Conservation (phyloP, 495 filamentous ascomycete genomes). For the Lophium mytilinum region DNA sequence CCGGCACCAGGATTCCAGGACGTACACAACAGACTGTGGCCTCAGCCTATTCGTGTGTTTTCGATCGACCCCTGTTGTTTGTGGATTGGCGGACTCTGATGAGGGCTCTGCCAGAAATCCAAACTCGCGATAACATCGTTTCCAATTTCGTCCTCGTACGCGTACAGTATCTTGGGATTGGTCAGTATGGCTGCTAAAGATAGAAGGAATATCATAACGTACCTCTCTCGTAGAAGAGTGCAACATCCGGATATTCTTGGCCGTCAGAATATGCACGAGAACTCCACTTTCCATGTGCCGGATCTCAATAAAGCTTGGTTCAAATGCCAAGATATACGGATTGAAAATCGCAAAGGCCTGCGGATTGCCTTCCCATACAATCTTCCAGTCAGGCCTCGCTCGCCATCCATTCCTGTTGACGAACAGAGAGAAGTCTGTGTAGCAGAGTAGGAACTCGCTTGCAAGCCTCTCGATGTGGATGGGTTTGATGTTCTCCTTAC, state of each 20-base stretch:
- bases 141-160: slow-evolving; percentile 89
- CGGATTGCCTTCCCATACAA: slow-evolving; percentile 93
- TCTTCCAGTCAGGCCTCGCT: slow-evolving; percentile 89
- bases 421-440: slow-evolving; percentile 97
- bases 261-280: slow-evolving; percentile 85
- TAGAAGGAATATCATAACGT: slow-evolving; percentile 30
- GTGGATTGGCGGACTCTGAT: background rate
- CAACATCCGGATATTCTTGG: slow-evolving; percentile 92
- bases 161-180: slow-evolving; percentile 68
- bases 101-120: slow-evolving; percentile 69
- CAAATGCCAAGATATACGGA: slow-evolving; percentile 95
- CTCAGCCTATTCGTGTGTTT: background rate
- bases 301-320: slow-evolving; percentile 98
- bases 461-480: slow-evolving; percentile 96
- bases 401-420: slow-evolving; percentile 98
- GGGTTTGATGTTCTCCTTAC: slow-evolving; percentile 88
- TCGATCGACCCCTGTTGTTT: background rate
- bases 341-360: slow-evolving; percentile 85
- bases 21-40: too few species aligned
- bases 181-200: slow-evolving; percentile 1
- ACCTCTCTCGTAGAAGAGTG: slow-evolving; percentile 96
- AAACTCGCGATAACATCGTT: slow-evolving; percentile 90
- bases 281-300: slow-evolving; percentile 86
- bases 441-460: slow-evolving; percentile 95
- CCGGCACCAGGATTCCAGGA: too few species aligned